Evolutionary conservation across 169 alveolate genomes (phyloP), one percentile per base, ranked within the genome.

Genomic region (Plasmodium knowlesi): DNA sequence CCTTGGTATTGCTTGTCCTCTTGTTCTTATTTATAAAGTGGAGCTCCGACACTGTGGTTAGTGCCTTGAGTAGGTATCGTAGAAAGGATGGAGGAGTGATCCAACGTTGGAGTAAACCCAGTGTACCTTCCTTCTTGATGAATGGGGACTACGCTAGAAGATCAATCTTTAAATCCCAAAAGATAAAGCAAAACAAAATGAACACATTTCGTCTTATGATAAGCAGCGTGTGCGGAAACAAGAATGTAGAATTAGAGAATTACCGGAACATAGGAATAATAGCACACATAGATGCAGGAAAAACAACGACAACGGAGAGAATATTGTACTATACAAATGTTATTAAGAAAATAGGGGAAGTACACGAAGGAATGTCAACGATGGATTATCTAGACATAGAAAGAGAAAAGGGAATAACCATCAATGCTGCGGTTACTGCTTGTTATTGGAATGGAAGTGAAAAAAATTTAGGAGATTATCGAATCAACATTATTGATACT

Each of bases 271-370:
- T 98, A 70, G 99, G 99, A 22, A 98, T 99, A 72, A 97, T 99
- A 85, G 99, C 99, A 30, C 99, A 99, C 92, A 98, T 99, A 43
- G 99, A 99, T 94, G 99, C 99, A 12, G 99, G 99, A 3, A 99
- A 99, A 95, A 98, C 99, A 22, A 98, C 99, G 28, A 97, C 99
- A 25, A 98, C 99, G 8, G 99, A 99, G 95, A 95, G 99, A 84
- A 98, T 98, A 97, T 95, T 98, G 37, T 98, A 93, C 83, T 98
- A 97, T 82, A 97, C 99, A 14, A 99, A 99, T 30, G 99, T 96
- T 88, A 97, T 97, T 83, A 95, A 92, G 72, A 93, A 96, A 72
- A 95, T 97, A n/a, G 98, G 98, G 16, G 98, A 97, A 86, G 98
- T 96, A 25, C 98, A 97, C 61, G 97, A 96, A 81, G 98, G 99